Base-by-base conservation (phyloP, 2,329 filamentous ascomycete species). In the Colletotrichum sp. region DNA sequence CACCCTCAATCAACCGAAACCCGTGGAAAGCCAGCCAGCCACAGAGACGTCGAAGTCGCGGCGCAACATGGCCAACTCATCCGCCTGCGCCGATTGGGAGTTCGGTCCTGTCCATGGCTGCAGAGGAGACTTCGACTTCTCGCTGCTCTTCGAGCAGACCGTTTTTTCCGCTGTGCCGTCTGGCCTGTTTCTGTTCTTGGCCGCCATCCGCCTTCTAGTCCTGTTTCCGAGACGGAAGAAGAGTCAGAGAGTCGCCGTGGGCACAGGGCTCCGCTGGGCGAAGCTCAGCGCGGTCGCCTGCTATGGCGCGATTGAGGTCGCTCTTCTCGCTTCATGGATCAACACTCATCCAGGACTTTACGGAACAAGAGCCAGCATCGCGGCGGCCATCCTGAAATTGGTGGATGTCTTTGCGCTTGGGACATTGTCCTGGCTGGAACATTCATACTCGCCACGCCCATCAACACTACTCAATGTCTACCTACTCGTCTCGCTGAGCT, bases 91-190 rank as follows among this genome's bases (percentile, higher is more conserved):
- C 32, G 60, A 64, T 36, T 36, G 0, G 7, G 32, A 64, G 4
- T 64, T 64, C 60, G 60, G 32, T 24, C 60, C 60, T 26, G 85
- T 89, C 16, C 77, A 77, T 12, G 87, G 86, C 30, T 89, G 88
- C 72, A 85, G 87, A 13, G 84, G 81, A 64, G 84, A 88, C 73
- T 89, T 90, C 72, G 88, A 89, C 79, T 89, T 89, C 74, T 90
- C 88, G 1, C 81, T 89, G 65, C 83, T 82, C 21, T 90, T 90
- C 67, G 88, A 90, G 78, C 82, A 85, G 21, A 81, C 88, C 6
- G 84, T 89, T 58, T 82, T 90, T 13, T 83, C 84, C 1, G 82
- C 89, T 5, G 67, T 34, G 6, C 60, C 60, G 9, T 38, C 60
- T 24, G 36, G 60, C 6, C 32, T 38, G 6, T 38, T 64, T 18